Percentiles rank a stretch among this genome's conserved stretches.
Evolutionary conservation across 306 rosid genomes (phyloP).

Genomic region (Pterocarpus macrocarpus): DNA sequence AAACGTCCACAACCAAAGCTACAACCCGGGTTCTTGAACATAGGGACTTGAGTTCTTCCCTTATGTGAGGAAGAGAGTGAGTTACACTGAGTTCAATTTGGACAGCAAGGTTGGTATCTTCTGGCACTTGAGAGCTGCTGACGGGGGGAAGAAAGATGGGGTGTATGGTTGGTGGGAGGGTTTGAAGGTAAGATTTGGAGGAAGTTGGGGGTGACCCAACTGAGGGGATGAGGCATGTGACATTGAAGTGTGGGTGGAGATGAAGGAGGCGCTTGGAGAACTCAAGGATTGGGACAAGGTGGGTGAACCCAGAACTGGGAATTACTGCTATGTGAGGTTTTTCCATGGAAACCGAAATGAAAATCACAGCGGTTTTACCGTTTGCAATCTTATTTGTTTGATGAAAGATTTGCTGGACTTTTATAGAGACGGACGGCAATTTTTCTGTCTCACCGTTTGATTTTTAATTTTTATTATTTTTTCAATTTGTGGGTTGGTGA

Average conservation of each 20-base stretch:
- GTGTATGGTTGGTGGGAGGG: slow-evolving; percentile 45
- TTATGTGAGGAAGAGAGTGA: slow-evolving; percentile 37
- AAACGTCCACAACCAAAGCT: slow-evolving; percentile 53
- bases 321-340: slow-evolving; percentile 50
- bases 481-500: too few relatives aligned
- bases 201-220: slow-evolving; percentile 23
- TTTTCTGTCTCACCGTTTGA: too few relatives aligned
- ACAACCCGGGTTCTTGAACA: slow-evolving; percentile 22
- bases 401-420: too few relatives aligned
- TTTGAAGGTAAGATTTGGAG: slow-evolving; percentile 44
- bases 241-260: slow-evolving; percentile 43
- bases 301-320: slow-evolving; percentile 50
- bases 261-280: slow-evolving; percentile 45
- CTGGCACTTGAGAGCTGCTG: not conserved
- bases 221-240: slow-evolving; percentile 52
- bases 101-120: not conserved
- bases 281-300: slow-evolving; percentile 45
- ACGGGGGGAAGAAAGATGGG: slow-evolving; percentile 33
- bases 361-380: too few relatives aligned
- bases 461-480: too few relatives aligned
- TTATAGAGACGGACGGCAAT: too few relatives aligned
- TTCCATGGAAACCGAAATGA: not conserved
- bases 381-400: too few relatives aligned
- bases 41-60: slow-evolving; percentile 26
- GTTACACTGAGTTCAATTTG: slow-evolving; percentile 46